These are phyloP conservation scores for Curvularia sp. DNA, from an alignment of 2,329 filamentous ascomycete genomes.

Conservation along the genomic window DNA sequence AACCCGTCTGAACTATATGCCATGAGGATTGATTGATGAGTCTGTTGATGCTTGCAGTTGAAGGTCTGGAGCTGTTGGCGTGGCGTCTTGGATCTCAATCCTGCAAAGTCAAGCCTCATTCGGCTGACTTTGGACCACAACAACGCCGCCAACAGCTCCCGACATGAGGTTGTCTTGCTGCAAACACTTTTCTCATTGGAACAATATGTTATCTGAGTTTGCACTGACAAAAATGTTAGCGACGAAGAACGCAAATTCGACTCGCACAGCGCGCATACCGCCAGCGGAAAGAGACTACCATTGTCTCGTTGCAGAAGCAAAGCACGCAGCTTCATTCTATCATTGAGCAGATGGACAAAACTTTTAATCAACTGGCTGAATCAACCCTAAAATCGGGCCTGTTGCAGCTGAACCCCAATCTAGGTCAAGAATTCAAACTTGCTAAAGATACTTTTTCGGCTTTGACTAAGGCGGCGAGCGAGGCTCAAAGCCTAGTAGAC, in stretches of 20 bases:
- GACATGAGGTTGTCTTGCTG: too few relatives aligned
- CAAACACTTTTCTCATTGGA: neutral
- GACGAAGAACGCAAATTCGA: conserved; percentile 84
- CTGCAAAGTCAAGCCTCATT: neutral
- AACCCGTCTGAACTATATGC: neutral
- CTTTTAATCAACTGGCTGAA: conserved; percentile 72
- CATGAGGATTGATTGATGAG: neutral
- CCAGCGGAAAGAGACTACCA: conserved; percentile 82
- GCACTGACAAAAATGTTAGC: conserved; percentile 55
- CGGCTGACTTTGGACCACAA: neutral
- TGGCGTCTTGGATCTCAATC: neutral
- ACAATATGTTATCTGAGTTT: neutral
- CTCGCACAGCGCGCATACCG: conserved; percentile 86
- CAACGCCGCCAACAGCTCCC: neutral
- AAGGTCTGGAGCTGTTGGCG: neutral
- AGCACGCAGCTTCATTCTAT: conserved; percentile 72
- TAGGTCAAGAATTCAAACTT: conserved; percentile 64
- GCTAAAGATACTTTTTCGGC: conserved; percentile 66
- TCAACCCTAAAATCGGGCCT: conserved; percentile 65
- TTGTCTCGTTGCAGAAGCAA: conserved; percentile 72
- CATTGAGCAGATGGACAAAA: conserved; percentile 76
- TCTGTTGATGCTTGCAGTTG: neutral
- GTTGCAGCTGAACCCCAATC: conserved; percentile 62
- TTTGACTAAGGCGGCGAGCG: conserved; percentile 57
- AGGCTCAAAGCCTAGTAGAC: conserved; percentile 37